A percentile compares a stretch with the other conserved stretches of the same genome.
Conservation (phyloP, 2,329 filamentous ascomycete species). For the Fusarium sp. region DNA sequence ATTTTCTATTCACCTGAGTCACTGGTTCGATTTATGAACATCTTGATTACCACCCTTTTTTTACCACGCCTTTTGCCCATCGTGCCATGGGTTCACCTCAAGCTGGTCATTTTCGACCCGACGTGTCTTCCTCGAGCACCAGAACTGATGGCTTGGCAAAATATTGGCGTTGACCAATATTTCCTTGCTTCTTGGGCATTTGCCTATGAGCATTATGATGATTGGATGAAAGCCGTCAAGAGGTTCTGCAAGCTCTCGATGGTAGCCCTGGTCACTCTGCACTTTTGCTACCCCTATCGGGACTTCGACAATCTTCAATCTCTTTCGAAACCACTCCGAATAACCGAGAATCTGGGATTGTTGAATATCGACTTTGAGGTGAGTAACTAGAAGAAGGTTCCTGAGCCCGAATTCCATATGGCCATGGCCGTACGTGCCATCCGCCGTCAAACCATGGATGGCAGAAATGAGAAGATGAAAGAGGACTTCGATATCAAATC, state of each 20-base stretch:
- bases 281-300: not conserved
- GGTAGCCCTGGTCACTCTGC: not conserved
- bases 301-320: not conserved
- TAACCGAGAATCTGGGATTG: not conserved
- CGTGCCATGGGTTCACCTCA: not conserved
- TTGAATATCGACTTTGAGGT: not conserved
- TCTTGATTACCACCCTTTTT: not conserved
- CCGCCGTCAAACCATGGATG: not conserved
- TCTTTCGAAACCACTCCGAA: not conserved
- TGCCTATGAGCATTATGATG: not conserved
- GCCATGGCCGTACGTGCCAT: not conserved
- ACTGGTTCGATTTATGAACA: not conserved
- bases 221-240: not conserved
- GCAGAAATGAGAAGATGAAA: not conserved
- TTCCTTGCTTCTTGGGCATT: not conserved
- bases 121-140: not conserved
- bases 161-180: not conserved
- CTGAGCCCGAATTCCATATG: not conserved
- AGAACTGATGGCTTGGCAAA: not conserved
- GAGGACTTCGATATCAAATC: not conserved
- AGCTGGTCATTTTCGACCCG: not conserved
- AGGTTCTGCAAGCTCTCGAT: not conserved
- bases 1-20: not conserved
- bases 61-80: rapidly evolving
- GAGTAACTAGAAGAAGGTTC: not conserved